Base-by-base conservation (phyloP, 1,284 basidiomycete species). In the Trichosporon coremiiforme region DNA sequence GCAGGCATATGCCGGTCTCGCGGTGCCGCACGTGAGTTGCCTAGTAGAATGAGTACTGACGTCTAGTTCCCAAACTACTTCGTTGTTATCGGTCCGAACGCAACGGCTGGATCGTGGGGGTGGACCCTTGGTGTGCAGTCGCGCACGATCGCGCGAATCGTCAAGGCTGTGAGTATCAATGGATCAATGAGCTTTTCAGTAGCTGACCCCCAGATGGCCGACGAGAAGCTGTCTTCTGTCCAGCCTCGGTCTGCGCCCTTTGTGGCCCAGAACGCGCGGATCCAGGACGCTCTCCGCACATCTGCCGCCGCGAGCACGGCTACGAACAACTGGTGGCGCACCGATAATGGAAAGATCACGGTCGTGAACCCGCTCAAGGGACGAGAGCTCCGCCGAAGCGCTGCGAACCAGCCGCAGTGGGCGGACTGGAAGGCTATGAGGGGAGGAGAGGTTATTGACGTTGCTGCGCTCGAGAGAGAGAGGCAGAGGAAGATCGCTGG, bases 41-140 rank as follows among this genome's bases (percentile, higher is more conserved):
- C 9, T 35, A 10, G 7, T 6, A 10, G 36, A 38, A 7, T 7
- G 10, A 38, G 33, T 10, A 13, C 41, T 62, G 64, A 66, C 20
- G 35, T 9, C 45, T 35, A 73, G 68, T 77, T 73, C 60, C 75
- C 76, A 5, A 76, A 77, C 71, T 70, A 71, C 60, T 77, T 77
- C 53, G 66, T 67, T 45, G 66, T 75, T 15, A 68, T 77, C 25
- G 76, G 76, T 0, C 75, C 76, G 1, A 77, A 77, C 66, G 72
- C 69, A 3, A 63, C 70, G 13, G 68, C 71, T 1, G 72, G 72
- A 0, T 71, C 68, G 2, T 77, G 76, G 76, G 75, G 75, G 0
- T 76, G 36, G 64, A 75, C 75, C 6, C 71, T 75, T 20, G 74
- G 73, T 4, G 64, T 60, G 31, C 60, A 75, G 67, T 68, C 73